Evolutionary conservation across 202 grass and related monocot species (phyloP), one percentile per base, ranked within the genome.

Genomic region (Sporobolus alterniflorus): DNA sequence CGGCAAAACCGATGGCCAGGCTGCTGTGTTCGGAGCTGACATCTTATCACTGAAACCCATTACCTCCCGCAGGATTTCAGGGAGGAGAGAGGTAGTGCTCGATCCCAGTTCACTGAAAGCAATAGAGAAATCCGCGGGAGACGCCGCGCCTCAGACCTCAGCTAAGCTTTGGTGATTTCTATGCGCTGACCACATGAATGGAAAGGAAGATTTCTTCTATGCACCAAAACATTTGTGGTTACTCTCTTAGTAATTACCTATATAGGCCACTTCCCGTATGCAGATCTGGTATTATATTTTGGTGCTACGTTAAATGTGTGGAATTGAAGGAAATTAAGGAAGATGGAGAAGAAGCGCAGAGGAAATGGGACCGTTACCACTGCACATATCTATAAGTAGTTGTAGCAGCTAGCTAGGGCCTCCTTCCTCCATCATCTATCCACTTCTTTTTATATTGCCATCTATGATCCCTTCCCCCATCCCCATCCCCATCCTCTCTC

Each of bases 181-280:
- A 94, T 92, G 94, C 89, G 91, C 87, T 94, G 94, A 97, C 94
- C 94, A 73, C 91, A 97, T 91, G 91, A 90, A 85, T 97, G 91
- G 89, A 88, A 76, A 79, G 69, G 48, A 56, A 77, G n/a, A n/a
- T n/a, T n/a, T n/a, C n/a, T n/a, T n/a, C n/a, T n/a, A n/a, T n/a
- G 22, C 64, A 67, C 81, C 61, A 69, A 67, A 78, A 86, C 57
- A 74, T 68, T 30, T 40, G 39, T 31, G 75, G 54, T 70, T 48
- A 12, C 86, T 83, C 70, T 59, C n/a, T n/a, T n/a, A n/a, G n/a
- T n/a, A n/a, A n/a, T n/a, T 83, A 57, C 57, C 57, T 48, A n/a
- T n/a, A n/a, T n/a, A 83, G 22, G 57, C 62, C 59, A 31, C 17
- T 67, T 57, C 57, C 56, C 75, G 56, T 49, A 43, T n/a, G 65